These are phyloP conservation scores for Croton setiger DNA, from an alignment of 441 rosid species.

Conservation along the genomic window DNA sequence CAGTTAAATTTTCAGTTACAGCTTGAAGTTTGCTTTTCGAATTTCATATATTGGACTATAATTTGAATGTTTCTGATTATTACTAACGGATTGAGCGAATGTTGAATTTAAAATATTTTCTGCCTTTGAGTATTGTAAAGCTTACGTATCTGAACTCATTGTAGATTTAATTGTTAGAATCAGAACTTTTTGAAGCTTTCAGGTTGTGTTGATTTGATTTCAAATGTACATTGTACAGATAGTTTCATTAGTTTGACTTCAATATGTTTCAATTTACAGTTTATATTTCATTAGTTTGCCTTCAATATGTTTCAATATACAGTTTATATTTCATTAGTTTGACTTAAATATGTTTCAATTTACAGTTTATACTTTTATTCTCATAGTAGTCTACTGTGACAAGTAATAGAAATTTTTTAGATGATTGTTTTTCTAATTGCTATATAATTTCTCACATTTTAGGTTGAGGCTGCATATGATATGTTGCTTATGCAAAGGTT, in stretches of 20 bases:
- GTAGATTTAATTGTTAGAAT: background rate
- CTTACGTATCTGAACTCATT: background rate
- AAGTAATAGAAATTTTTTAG: background rate
- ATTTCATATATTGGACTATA: slow-evolving; percentile 11
- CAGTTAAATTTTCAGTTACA: background rate
- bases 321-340: no score
- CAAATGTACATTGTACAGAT: background rate
- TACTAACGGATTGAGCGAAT: background rate
- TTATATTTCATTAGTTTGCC: no score
- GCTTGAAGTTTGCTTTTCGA: background rate
- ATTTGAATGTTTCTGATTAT: background rate
- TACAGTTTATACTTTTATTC: background rate
- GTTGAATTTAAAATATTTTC: background rate
- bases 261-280: background rate
- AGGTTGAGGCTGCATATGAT: slow-evolving; percentile 98
- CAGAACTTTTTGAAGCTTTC: background rate
- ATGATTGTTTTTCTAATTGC: slow-evolving; percentile 8
- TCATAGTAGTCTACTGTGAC: slow-evolving; percentile 1
- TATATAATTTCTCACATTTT: slow-evolving; percentile 15
- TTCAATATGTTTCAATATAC: no score
- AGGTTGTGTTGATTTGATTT: background rate
- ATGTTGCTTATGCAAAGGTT: slow-evolving; percentile 96
- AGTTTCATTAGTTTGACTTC: background rate
- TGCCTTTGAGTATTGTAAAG: background rate
- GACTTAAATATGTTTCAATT: background rate